These are phyloP conservation scores for Sugiyamaella smithiae DNA, from an alignment of 805 yeast genomes.

Conservation along the genomic window DNA sequence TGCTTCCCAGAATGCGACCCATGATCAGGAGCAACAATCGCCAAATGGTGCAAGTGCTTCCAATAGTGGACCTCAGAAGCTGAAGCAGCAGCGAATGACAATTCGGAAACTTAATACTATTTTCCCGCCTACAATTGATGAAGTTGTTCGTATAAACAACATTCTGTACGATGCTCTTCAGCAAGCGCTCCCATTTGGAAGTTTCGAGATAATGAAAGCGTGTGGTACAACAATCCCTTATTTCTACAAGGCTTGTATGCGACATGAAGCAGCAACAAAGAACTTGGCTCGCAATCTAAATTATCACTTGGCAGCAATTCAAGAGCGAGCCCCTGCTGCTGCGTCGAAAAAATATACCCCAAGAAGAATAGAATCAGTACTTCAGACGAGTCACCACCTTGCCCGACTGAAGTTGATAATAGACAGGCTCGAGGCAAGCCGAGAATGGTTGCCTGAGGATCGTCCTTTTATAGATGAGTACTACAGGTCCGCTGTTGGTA, in stretches of 20 bases:
- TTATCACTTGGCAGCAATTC: conserved; percentile 41
- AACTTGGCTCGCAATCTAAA: conserved; percentile 51
- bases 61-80: neutral
- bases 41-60: neutral
- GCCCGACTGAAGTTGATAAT: conserved; percentile 67
- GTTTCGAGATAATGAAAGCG: conserved; percentile 72
- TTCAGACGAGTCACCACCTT: conserved; percentile 62
- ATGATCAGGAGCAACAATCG: neutral
- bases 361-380: conserved; percentile 55
- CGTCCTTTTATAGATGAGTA: conserved; percentile 38
- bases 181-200: conserved; percentile 65
- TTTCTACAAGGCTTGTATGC: conserved; percentile 86
- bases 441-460: conserved; percentile 42
- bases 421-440: conserved; percentile 53
- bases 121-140: conserved; percentile 95
- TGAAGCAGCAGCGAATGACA: conserved; percentile 36
- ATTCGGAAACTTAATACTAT: conserved; percentile 68
- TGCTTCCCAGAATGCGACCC: neutral
- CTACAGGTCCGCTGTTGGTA: conserved; percentile 54
- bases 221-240: conserved; percentile 82
- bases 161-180: conserved; percentile 73
- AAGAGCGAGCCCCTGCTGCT: conserved; percentile 30
- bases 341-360: conserved; percentile 39
- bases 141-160: conserved; percentile 85
- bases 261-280: conserved; percentile 90